Evolutionary conservation across 352 stramenopile genomes (phyloP).

Genomic region (Phytophthora sansomeana): DNA sequence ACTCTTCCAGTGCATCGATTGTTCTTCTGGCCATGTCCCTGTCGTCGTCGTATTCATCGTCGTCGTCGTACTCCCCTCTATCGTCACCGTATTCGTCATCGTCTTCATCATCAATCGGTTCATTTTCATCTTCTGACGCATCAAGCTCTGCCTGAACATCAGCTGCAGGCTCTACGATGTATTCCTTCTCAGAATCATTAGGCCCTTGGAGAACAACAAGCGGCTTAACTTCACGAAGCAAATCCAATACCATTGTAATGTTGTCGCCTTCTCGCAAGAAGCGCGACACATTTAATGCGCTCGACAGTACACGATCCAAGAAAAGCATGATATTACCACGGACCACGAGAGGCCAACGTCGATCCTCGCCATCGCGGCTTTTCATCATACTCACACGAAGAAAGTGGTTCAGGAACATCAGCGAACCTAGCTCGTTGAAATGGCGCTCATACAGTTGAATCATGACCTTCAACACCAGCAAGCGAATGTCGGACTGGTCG

Average conservation of each 20-base stretch:
- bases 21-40: constrained; percentile 57
- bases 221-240: constrained; percentile 82
- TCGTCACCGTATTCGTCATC: constrained; percentile 55
- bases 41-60: constrained; percentile 48
- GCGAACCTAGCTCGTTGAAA: constrained; percentile 75
- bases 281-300: constrained; percentile 78
- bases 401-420: constrained; percentile 87
- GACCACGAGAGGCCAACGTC: constrained; percentile 75
- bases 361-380: constrained; percentile 46
- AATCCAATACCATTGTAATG: constrained; percentile 76
- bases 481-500: constrained; percentile 75
- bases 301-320: constrained; percentile 83
- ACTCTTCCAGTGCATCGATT: constrained; percentile 80
- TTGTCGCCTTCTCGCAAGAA: constrained; percentile 81
- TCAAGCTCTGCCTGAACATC: constrained; percentile 63
- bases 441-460: constrained; percentile 88
- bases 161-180: constrained; percentile 64
- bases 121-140: constrained; percentile 67
- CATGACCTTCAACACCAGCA: constrained; percentile 89
- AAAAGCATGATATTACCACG: constrained; percentile 88
- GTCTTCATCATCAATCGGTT: constrained; percentile 39
- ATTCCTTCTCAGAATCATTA: constrained; percentile 74
- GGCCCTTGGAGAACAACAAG: constrained; percentile 72
- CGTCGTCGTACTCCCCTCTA: constrained; percentile 46
- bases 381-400: constrained; percentile 84